A percentile compares a stretch with the other conserved stretches of the same genome.
Conservation (phyloP, 1,139 yeast species). For the Yamadazyma pseudoaaseri region DNA sequence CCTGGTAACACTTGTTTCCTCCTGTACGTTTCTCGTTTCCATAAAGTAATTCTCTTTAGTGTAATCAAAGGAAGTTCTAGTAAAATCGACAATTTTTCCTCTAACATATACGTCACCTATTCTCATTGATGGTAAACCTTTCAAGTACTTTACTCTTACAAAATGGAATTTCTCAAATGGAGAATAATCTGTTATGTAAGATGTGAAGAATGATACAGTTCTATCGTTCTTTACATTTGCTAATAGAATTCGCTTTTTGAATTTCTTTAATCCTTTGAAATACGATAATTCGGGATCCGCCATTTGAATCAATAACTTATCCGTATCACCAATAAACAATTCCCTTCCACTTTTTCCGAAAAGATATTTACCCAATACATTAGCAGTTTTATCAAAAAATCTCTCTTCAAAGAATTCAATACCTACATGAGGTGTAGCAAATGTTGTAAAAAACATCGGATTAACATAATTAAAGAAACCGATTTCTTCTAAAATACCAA, state of each 20-base stretch:
- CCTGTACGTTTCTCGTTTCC: slow-evolving; percentile 31
- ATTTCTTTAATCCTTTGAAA: slow-evolving; percentile 53
- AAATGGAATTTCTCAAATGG: slow-evolving; percentile 47
- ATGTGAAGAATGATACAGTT: slow-evolving; percentile 54
- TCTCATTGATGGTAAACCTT: slow-evolving; percentile 32
- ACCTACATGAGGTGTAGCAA: slow-evolving; percentile 93
- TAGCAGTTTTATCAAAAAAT: slow-evolving; percentile 47
- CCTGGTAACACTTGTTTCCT: slow-evolving; percentile 37
- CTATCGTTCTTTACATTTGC: slow-evolving; percentile 81
- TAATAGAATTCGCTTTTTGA: slow-evolving; percentile 56
- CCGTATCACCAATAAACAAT: slow-evolving; percentile 54
- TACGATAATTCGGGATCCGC: slow-evolving; percentile 55
- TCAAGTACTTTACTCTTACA: slow-evolving; percentile 39
- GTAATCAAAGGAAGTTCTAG: slow-evolving; percentile 23
- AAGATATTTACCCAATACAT: slow-evolving; percentile 57
- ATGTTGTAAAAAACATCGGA: slow-evolving; percentile 71
- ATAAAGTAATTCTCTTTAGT: not conserved
- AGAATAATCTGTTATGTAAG: slow-evolving; percentile 49
- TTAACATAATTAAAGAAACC: slow-evolving; percentile 57
- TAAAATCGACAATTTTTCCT: slow-evolving; percentile 60
- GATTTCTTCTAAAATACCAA: slow-evolving; percentile 61
- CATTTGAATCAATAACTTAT: slow-evolving; percentile 48
- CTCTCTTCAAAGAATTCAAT: slow-evolving; percentile 48
- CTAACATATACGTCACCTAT: slow-evolving; percentile 34
- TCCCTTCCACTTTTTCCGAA: slow-evolving; percentile 78